Conservation (phyloP, 2,329 filamentous ascomycete species). For the Colletotrichum sansevieriae region DNA sequence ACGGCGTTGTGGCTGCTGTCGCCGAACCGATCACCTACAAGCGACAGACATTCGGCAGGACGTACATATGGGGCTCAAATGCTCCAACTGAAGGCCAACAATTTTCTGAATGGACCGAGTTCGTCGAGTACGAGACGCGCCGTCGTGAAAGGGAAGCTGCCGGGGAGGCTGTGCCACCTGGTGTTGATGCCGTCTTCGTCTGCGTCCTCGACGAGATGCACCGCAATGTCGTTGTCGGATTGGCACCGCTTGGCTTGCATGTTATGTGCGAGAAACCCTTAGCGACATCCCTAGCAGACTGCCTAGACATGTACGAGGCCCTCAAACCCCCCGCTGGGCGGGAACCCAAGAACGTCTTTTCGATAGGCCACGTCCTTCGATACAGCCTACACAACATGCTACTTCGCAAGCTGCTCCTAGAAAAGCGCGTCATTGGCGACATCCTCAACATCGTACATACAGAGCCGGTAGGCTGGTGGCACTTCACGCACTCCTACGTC, state of each 20-base stretch:
- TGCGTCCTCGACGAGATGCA: constrained; percentile 91
- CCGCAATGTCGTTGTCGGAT: constrained; percentile 80
- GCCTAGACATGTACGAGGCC: constrained; percentile 78
- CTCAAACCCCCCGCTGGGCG: constrained; percentile 53
- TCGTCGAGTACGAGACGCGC: constrained; percentile 76
- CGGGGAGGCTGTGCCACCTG: constrained; percentile 63
- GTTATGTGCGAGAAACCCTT: constrained; percentile 97
- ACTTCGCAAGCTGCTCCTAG: constrained; percentile 81
- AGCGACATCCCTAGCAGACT: constrained; percentile 82
- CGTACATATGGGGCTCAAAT: constrained; percentile 77
- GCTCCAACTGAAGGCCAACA: constrained; percentile 71
- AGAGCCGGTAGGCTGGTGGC: constrained; percentile 96
- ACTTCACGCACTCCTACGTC: constrained; percentile 92
- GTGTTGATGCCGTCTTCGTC: constrained; percentile 73
- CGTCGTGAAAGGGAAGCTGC: constrained; percentile 68
- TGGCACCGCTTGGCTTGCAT: constrained; percentile 79
- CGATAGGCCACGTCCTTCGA: constrained; percentile 91
- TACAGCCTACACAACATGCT: constrained; percentile 95
- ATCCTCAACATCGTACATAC: constrained; percentile 90
- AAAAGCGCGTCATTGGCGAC: constrained; percentile 84
- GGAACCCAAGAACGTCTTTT: constrained; percentile 71
- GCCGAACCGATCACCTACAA: constrained; percentile 87
- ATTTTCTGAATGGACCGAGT: constrained; percentile 81
- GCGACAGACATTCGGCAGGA: constrained; percentile 75
- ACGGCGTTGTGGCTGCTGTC: constrained; percentile 80